A percentile compares a stretch with the other conserved stretches of the same genome.
These are phyloP conservation scores for Phytophthora pisi DNA, from an alignment of 352 stramenopile species.

Conservation along the genomic window DNA sequence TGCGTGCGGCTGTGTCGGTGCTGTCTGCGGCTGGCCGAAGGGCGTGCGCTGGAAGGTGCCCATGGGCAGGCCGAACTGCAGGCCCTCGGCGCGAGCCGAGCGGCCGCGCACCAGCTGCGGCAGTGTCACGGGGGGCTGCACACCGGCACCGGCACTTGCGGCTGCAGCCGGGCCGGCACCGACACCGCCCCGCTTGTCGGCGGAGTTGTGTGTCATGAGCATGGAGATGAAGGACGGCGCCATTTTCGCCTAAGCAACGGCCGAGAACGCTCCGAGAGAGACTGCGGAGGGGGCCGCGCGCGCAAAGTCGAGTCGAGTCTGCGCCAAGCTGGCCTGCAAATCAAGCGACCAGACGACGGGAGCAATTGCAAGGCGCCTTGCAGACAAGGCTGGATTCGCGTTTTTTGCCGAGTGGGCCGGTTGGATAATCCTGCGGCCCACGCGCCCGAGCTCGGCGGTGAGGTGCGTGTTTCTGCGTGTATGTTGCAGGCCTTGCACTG, in stretches of 20 bases:
- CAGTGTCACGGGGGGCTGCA: constrained; percentile 14
- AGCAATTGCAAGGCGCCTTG: constrained; percentile 17
- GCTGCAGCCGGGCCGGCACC: not conserved
- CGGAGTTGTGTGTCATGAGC: constrained; percentile 46
- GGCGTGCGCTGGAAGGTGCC: constrained; percentile 26
- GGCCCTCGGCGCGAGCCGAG: constrained; percentile 20
- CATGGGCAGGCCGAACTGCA: constrained; percentile 44
- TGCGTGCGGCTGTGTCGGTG: constrained; percentile 18
- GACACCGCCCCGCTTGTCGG: constrained; percentile 25
- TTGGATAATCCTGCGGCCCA: constrained; percentile 14
- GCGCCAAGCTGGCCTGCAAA: constrained; percentile 16
- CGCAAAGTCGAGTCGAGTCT: constrained; percentile 22
- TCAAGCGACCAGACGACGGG: constrained; percentile 30
- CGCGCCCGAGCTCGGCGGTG: constrained; percentile 13
- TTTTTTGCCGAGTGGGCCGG: constrained; percentile 21
- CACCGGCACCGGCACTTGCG: not conserved
- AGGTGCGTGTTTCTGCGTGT: constrained; percentile 4
- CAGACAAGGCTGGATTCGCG: constrained; percentile 20
- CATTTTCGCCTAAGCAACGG: constrained; percentile 38
- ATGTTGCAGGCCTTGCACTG: constrained; percentile 3
- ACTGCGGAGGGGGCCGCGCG: constrained; percentile 16
- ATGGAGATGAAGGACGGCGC: constrained; percentile 67
- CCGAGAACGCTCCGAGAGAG: constrained; percentile 30
- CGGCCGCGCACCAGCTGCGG: constrained; percentile 31
- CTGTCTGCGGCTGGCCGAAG: constrained; percentile 26